A percentile compares a stretch with the other conserved stretches of the same genome.
These are phyloP conservation scores for Colletotrichum neosansevieriae DNA, from an alignment of 2,329 filamentous ascomycete species.

Conservation along the genomic window DNA sequence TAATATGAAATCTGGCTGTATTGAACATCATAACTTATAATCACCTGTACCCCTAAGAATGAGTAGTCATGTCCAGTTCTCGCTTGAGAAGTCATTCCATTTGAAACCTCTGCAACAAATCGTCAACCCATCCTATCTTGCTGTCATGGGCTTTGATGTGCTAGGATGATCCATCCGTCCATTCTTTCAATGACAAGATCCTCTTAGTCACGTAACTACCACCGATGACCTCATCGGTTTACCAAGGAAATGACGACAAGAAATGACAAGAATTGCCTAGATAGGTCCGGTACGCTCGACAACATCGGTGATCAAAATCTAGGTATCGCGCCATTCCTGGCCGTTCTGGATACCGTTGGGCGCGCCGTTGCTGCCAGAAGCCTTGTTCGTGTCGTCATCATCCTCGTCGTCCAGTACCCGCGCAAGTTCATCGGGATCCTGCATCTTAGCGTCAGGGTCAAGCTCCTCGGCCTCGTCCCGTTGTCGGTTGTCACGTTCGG, in stretches of 20 bases:
- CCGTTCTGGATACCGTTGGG: constrained; percentile 58
- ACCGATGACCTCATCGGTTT: too few species aligned
- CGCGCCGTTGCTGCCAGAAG: constrained; percentile 42
- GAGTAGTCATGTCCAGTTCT: constrained; percentile 5
- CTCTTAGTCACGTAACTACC: too few species aligned
- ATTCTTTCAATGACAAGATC: background rate
- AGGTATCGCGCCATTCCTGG: constrained; percentile 59
- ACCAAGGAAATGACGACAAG: too few species aligned
- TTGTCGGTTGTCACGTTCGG: constrained; percentile 59
- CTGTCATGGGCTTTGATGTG: background rate
- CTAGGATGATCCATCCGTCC: background rate
- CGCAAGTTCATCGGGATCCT: constrained; percentile 74
- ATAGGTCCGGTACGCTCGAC: background rate
- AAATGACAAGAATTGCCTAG: too few species aligned
- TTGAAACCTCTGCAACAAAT: background rate
- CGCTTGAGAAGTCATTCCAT: background rate
- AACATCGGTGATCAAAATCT: background rate
- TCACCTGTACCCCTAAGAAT: background rate
- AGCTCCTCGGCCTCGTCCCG: constrained; percentile 59
- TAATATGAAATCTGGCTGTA: background rate
- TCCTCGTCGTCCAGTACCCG: constrained; percentile 70
- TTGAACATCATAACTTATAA: constrained; percentile 20
- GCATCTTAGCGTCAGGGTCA: constrained; percentile 74
- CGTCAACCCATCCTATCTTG: background rate
- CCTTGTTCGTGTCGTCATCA: constrained; percentile 57